A percentile compares a stretch with the other conserved stretches of the same genome.
Evolutionary conservation across 768 basidiomycete genomes (phyloP).

Genomic region (Cystofilobasidium macerans): DNA sequence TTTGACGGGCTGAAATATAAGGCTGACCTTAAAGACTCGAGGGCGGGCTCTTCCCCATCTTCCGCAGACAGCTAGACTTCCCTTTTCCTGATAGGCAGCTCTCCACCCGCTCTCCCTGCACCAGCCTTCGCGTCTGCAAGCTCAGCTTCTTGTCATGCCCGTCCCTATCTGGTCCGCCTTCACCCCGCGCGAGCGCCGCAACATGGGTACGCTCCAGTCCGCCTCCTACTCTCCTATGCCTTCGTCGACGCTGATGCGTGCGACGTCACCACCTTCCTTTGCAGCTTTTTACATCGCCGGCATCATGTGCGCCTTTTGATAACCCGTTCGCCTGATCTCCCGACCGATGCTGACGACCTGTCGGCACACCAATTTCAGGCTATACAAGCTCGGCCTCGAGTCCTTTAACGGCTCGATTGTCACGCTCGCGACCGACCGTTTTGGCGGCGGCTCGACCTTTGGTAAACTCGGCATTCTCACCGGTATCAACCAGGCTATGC

Average conservation of each 20-base stretch:
- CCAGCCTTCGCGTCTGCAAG: no score
- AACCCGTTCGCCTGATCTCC: no score
- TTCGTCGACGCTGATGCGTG: no score
- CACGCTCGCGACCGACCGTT: conserved; percentile 29
- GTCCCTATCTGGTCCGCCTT: background rate
- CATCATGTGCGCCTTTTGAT: no score
- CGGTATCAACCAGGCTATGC: conserved; percentile 28
- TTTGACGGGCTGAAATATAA: no score
- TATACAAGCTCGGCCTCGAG: conserved; percentile 28
- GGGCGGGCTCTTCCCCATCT: no score
- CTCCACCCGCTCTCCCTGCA: no score
- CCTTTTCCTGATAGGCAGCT: no score
- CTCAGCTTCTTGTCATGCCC: conserved; percentile 9
- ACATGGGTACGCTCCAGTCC: no score
- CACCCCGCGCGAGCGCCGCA: background rate
- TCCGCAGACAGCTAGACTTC: no score
- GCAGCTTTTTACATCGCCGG: conserved; percentile 27
- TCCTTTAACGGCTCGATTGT: conserved; percentile 26
- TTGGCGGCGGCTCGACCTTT: conserved; percentile 29
- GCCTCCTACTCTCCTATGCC: conserved; percentile 5
- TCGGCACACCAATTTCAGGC: background rate
- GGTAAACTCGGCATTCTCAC: conserved; percentile 31
- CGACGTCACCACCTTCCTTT: no score
- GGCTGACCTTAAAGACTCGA: no score
- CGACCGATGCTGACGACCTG: background rate